Evolutionary conservation across 345 rosid species (phyloP), one percentile per base, ranked within the genome.

Genomic region (Geranium rotundifolium): DNA sequence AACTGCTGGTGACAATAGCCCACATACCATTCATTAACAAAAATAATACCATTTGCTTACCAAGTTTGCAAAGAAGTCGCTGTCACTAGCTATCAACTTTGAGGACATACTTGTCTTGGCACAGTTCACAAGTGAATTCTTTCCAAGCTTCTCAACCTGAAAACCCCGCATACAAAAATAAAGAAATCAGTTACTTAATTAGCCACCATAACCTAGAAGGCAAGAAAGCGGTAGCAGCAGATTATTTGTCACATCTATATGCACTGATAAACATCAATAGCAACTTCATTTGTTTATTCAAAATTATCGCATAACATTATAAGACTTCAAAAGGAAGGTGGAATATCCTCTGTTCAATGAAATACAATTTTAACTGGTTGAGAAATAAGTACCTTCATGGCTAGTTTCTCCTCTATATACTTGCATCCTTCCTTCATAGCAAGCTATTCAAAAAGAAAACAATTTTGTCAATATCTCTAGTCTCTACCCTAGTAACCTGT

Each of bases 21-120:
- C 27, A 34, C 10, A 8, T 34, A 34, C 41, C 41, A 34, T 34
- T 8, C 60, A 23, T 7, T 19, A 5, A 19, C 31, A 57, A 57
- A 19, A 12, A 19, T 4, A 19, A 19, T 19, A 19, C 1, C 10
- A 9, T 29, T 19, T 29, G 39, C 73, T 57, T 84, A 90, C 99
- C 96, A 90, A 49, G 80, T 88, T 84, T 8, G 99, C 96, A 60
- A 90, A 95, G 79, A 88, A 84, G 82, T 93, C 90, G 57, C 95
- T 86, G 79, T 95, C 96, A 67, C 77, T 82, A 58, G 87, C 86
- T 75, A 95, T 88, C 79, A 95, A 75, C 81, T 90, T 95, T 1
- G 99, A 95, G 63, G 99, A 93, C 95, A 95, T 90, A 80, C 96
- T 90, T 59, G 97, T 95, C 75, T 95, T 95, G 52, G 97, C 99